Conservation (phyloP, 345 rosid species). For the Limnanthes douglasii region DNA sequence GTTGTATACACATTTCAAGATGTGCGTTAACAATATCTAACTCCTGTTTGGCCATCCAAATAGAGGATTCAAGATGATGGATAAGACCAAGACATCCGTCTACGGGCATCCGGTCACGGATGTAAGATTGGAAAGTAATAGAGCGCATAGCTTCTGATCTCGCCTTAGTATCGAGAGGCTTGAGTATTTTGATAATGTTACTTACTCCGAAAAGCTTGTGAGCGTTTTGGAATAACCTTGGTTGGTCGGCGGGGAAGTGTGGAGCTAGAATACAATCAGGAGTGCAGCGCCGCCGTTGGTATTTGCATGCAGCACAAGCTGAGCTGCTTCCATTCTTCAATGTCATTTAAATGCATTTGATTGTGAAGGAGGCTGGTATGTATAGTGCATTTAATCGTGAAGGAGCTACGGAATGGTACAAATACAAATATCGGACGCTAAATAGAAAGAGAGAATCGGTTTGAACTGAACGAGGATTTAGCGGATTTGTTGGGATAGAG, state of each 20-base stretch:
- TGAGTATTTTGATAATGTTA: constrained; percentile 16
- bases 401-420: too few relatives aligned
- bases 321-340: too few relatives aligned
- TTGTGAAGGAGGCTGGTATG: too few relatives aligned
- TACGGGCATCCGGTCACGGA: constrained; percentile 15
- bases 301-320: constrained; percentile 23
- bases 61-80: constrained; percentile 9
- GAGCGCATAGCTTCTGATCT: constrained; percentile 13
- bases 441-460: too few relatives aligned
- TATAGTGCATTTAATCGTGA: too few relatives aligned
- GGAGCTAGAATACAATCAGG: constrained; percentile 23
- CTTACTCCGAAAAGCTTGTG: constrained; percentile 19
- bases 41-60: too few relatives aligned
- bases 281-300: constrained; percentile 16
- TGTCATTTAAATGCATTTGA: too few relatives aligned
- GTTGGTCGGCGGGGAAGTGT: constrained; percentile 17
- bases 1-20: too few relatives aligned
- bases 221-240: constrained; percentile 13
- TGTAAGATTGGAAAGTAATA: constrained; percentile 11
- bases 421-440: too few relatives aligned
- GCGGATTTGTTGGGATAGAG: too few relatives aligned
- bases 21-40: too few relatives aligned
- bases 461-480: too few relatives aligned
- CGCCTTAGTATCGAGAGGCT: constrained; percentile 4
- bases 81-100: constrained; percentile 13